Conservation (phyloP, 768 basidiomycete genomes). For the Suillus occidentalis region DNA sequence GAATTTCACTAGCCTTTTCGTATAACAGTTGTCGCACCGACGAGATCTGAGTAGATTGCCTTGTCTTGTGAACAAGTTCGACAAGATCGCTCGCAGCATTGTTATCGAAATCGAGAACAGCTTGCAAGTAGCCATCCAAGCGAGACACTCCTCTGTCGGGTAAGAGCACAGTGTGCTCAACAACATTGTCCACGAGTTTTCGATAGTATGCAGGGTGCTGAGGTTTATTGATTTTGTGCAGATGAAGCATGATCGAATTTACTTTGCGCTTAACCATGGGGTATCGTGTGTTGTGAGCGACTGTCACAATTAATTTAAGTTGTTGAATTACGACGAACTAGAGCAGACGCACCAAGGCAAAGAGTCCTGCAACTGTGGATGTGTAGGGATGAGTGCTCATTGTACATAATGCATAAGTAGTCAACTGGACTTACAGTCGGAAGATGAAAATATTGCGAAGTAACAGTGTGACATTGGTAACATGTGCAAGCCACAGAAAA, state of each 20-base stretch:
- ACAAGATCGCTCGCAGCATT: conserved; percentile 23
- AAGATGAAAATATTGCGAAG: conserved; percentile 41
- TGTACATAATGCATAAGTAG: not conserved
- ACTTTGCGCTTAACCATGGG: not conserved
- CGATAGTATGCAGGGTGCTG: not conserved
- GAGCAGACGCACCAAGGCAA: conserved; percentile 43
- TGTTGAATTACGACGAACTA: not conserved
- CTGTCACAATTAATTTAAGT: not conserved
- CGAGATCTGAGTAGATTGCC: not conserved
- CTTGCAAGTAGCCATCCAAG: conserved; percentile 13
- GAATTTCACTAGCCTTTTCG: conserved; percentile 29
- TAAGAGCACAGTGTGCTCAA: not conserved
- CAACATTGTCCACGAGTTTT: not conserved
- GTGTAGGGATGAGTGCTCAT: conserved; percentile 1
- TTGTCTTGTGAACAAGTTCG: conserved; percentile 21
- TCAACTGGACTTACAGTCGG: conserved; percentile 43
- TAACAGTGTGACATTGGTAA: conserved; percentile 13
- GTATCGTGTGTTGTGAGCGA: not conserved
- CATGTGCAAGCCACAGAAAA: conserved; percentile 9
- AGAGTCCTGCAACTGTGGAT: conserved; percentile 46
- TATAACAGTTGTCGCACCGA: conserved; percentile 32
- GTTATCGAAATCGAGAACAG: conserved; percentile 12
- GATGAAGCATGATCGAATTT: not conserved
- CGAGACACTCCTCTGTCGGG: not conserved
- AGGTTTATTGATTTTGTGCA: not conserved